Evolutionary conservation across 768 basidiomycete genomes (phyloP).

Genomic region (Cyathus striatus): DNA sequence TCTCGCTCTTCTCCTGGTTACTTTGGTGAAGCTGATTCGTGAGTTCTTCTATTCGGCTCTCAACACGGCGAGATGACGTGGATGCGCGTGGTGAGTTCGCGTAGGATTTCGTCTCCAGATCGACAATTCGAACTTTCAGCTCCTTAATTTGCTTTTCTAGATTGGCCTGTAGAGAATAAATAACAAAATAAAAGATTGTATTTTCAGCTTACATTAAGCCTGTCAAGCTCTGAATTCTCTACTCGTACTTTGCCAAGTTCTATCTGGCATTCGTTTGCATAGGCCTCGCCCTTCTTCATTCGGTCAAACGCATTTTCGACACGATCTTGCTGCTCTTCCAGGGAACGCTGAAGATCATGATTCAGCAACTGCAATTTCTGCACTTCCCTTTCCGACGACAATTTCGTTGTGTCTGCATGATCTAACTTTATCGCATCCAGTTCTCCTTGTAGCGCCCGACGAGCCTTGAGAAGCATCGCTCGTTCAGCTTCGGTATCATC

Average conservation of each 20-base stretch:
- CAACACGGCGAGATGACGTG: slow-evolving; percentile 52
- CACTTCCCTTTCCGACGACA: slow-evolving; percentile 68
- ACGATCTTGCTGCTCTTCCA: slow-evolving; percentile 77
- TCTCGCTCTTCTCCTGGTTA: slow-evolving; percentile 40
- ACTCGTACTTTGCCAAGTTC: slow-evolving; percentile 72
- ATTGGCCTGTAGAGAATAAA: too few relatives aligned
- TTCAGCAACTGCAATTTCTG: slow-evolving; percentile 76
- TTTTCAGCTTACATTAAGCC: slow-evolving; percentile 56
- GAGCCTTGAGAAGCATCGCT: slow-evolving; percentile 73
- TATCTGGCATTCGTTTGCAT: slow-evolving; percentile 68
- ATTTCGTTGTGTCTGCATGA: slow-evolving; percentile 61
- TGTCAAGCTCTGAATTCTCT: slow-evolving; percentile 81
- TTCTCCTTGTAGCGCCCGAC: slow-evolving; percentile 74
- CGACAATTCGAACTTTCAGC: slow-evolving; percentile 75
- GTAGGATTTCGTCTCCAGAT: slow-evolving; percentile 77
- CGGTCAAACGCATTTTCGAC: slow-evolving; percentile 67
- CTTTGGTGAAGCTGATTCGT: slow-evolving; percentile 51
- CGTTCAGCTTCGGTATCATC: slow-evolving; percentile 86
- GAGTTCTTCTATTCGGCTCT: slow-evolving; percentile 71
- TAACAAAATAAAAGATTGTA: too few relatives aligned
- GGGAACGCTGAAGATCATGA: slow-evolving; percentile 71
- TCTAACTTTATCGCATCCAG: slow-evolving; percentile 78
- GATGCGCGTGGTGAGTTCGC: slow-evolving; percentile 56
- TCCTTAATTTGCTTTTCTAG: slow-evolving; percentile 86
- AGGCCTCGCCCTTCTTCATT: slow-evolving; percentile 76